These are phyloP conservation scores for Tolypocladium tundrense DNA, from an alignment of 2,329 filamentous ascomycete species.

Conservation along the genomic window DNA sequence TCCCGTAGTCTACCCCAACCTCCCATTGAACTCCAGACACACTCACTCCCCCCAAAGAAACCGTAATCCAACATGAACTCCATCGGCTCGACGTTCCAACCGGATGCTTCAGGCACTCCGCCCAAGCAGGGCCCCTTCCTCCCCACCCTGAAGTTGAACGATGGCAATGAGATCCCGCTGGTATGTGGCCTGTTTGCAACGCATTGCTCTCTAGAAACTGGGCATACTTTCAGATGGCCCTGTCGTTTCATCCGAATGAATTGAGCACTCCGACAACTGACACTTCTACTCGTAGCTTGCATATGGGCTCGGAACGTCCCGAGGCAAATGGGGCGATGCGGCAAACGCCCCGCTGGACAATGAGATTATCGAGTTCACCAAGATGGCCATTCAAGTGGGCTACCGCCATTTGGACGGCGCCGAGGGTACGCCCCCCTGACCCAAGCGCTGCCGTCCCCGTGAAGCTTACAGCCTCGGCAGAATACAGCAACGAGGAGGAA, in stretches of 20 bases:
- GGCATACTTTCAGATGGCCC: neutral
- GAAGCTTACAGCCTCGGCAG: conserved; percentile 19
- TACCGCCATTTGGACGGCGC: conserved; percentile 68
- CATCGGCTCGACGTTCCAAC: conserved; percentile 25
- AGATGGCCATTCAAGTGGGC: conserved; percentile 57
- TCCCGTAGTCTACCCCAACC: no score
- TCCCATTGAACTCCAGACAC: neutral
- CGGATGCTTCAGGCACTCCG: conserved; percentile 26
- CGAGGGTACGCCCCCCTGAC: conserved; percentile 37
- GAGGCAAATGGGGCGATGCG: conserved; percentile 32
- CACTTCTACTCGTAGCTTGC: conserved; percentile 37
- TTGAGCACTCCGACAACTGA: neutral
- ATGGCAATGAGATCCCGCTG: conserved; percentile 63
- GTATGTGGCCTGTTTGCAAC: conserved; percentile 24
- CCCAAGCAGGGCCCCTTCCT: conserved; percentile 33
- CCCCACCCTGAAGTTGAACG: conserved; percentile 58
- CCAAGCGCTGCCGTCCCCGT: neutral
- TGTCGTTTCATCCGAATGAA: no score
- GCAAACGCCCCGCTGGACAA: conserved; percentile 42
- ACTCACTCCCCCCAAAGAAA: neutral
- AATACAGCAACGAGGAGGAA: conserved; percentile 57
- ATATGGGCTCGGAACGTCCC: conserved; percentile 63
- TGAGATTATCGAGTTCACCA: conserved; percentile 35
- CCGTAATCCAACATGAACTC: conserved; percentile 28
- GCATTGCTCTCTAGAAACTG: neutral